Percentiles rank a stretch among this genome's conserved stretches.
Evolutionary conservation across 2,329 filamentous ascomycete species (phyloP).

Genomic region (Colletotrichum spaethianum): DNA sequence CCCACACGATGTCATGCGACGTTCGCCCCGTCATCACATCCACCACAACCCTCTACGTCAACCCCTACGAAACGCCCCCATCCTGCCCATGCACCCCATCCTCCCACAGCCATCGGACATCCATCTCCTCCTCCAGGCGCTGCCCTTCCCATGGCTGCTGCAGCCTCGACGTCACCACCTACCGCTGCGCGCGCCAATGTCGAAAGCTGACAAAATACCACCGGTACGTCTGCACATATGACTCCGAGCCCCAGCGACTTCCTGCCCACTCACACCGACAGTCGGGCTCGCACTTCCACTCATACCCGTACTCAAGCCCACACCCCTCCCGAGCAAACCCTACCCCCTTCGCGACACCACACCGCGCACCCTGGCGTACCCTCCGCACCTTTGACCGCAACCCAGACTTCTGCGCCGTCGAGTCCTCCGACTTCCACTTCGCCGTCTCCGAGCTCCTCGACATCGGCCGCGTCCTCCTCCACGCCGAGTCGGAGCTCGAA

Average conservation of each 20-base stretch:
- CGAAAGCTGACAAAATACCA: constrained; percentile 27
- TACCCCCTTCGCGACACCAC: not conserved
- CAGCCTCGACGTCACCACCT: constrained; percentile 35
- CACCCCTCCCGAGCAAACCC: not conserved
- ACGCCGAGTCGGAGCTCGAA: constrained; percentile 16
- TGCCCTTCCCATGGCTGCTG: constrained; percentile 50
- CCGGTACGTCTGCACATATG: constrained; percentile 9
- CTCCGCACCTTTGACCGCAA: constrained; percentile 34
- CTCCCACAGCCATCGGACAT: not conserved
- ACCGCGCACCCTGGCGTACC: not conserved
- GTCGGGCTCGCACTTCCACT: constrained; percentile 26
- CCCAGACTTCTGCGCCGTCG: constrained; percentile 17
- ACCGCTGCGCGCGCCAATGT: constrained; percentile 41
- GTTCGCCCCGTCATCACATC: constrained; percentile 47
- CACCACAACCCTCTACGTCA: constrained; percentile 42
- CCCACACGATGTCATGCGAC: constrained; percentile 49
- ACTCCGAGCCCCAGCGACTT: not conserved
- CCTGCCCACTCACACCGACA: constrained; percentile 45
- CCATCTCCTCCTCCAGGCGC: constrained; percentile 18
- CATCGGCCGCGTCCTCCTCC: constrained; percentile 27
- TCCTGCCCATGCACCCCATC: constrained; percentile 43
- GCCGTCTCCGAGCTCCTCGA: constrained; percentile 30
- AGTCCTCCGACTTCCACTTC: constrained; percentile 18
- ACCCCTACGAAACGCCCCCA: constrained; percentile 44
- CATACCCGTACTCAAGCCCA: constrained; percentile 33